Evolutionary conservation across 2,329 filamentous ascomycete genomes (phyloP), one percentile per base, ranked within the genome.

Genomic region (Xylaria multiplex): DNA sequence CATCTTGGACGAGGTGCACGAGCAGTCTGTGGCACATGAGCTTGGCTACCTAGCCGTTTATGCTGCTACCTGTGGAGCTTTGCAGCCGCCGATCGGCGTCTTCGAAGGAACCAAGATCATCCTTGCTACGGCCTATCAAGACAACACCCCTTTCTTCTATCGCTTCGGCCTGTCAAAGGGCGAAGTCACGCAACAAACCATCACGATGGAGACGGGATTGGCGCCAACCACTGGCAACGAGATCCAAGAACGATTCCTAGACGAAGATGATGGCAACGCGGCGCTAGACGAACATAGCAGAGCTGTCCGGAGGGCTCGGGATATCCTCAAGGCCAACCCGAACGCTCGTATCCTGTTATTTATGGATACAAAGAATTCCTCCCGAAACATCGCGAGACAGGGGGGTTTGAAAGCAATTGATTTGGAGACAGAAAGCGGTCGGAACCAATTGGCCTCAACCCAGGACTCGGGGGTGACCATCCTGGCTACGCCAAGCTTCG

Each of bases 311-410:
- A 37, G 5, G n/a, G 56, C 45, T 5, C 22, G 37, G 11, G 45
- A 40, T 6, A 59, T 59, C 5, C 45, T 59, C 9, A 37, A 6
- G 14, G 6, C 9, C 14, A 59, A 59, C n/a, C 16, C 16, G 6
- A 14, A 59, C 2, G 56, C 56, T 30, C 45, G 56, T 11, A 27
- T 59, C 43, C 30, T 59, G 19, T 11, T 59, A 3, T 4, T 59
- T 11, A 59, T 59, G 45, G 56, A 59, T 19, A 27, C 56, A 1
- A n/a, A 16, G 7, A 11, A 49, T n/a, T 50, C 56, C 9, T 11
- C 11, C 2, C n/a, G 56, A 8, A 42, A 59, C 7, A 42, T 59
- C 32, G 43, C 32, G 11, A 49, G 56, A 49, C 56, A 50, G 32
- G 14, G 8, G 11, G 2, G 14, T 3, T 30, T 40, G 2, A 24